Conservation (phyloP, 495 filamentous ascomycete genomes). For the Evernia prunastri region DNA sequence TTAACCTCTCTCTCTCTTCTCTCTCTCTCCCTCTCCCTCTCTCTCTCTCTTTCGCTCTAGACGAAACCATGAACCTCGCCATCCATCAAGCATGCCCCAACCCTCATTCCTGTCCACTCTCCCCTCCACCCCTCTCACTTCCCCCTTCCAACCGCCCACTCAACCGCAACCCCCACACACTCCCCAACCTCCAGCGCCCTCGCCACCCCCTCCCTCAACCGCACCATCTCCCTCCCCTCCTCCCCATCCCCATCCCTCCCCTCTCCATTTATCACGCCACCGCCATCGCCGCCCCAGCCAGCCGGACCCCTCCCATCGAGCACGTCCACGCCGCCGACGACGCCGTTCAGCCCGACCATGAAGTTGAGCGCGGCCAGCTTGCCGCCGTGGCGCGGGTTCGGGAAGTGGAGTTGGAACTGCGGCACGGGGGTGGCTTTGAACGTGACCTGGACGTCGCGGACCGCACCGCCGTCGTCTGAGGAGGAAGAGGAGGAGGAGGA, state of each 20-base stretch:
- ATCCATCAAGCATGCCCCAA: too few relatives aligned
- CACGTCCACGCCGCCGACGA: slow-evolving; percentile 42
- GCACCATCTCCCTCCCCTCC: slow-evolving; percentile 24
- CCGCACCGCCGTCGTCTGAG: too few relatives aligned
- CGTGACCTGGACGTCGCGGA: slow-evolving; percentile 45
- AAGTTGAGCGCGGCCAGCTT: slow-evolving; percentile 44
- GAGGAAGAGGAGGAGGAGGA: too few relatives aligned
- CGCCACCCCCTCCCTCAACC: slow-evolving; percentile 29
- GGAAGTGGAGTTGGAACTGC: slow-evolving; percentile 45
- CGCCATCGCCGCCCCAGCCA: slow-evolving; percentile 25
- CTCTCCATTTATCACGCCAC: slow-evolving; percentile 23
- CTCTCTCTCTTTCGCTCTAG: too few relatives aligned
- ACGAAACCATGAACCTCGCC: too few relatives aligned
- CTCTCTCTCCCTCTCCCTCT: neutral
- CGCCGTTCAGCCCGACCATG: slow-evolving; percentile 57
- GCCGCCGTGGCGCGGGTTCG: slow-evolving; percentile 30
- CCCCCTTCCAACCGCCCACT: slow-evolving; percentile 37
- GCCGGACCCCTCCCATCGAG: slow-evolving; percentile 6
- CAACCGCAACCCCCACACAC: slow-evolving; percentile 54
- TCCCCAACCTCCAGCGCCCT: slow-evolving; percentile 42
- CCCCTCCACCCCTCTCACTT: neutral
- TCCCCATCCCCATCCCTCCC: slow-evolving; percentile 27
- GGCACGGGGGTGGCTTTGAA: slow-evolving; percentile 43
- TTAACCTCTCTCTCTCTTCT: neutral
- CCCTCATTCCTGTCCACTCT: too few relatives aligned